Evolutionary conservation across 768 basidiomycete species (phyloP), one percentile per base, ranked within the genome.

Genomic region (Rhodotorula sphaerocarpa): DNA sequence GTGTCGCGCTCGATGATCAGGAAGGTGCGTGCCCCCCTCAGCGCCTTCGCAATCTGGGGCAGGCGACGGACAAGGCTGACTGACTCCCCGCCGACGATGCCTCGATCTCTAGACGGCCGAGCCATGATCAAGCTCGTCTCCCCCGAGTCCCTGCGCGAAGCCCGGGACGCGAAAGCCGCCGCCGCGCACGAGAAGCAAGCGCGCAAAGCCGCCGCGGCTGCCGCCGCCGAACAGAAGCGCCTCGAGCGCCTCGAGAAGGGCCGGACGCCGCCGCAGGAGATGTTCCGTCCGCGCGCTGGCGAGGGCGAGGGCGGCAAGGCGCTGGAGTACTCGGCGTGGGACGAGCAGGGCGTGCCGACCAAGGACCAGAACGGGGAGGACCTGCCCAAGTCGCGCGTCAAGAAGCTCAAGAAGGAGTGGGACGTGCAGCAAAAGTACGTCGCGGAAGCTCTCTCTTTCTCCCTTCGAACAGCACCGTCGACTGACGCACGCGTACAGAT

Each of bases 1-100:
- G 95, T 12, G 89, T 99, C 10, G 91, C 91, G 12, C 78, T 99
- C 39, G 95, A 97, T 74, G 95, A 99, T 78, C 89, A 90, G 77
- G 90, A 92, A 79, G 90, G 90, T 85, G 65, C 54, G 78, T 25
- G 12, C 15, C 27, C 57, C 21, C 39, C 53, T 15, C 42, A 20
- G 4, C n/a, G n/a, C n/a, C n/a, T n/a, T n/a, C n/a, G n/a, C n/a
- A n/a, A n/a, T n/a, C n/a, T n/a, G n/a, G n/a, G n/a, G n/a, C n/a
- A n/a, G n/a, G n/a, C n/a, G n/a, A n/a, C n/a, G n/a, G n/a, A n/a
- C n/a, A n/a, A n/a, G n/a, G n/a, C n/a, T n/a, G n/a, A n/a, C 46
- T 47, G 46, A 59, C 51, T 20, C 30, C 23, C 16, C 15, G 56
- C 21, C 44, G 2, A 6, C 44, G 44, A 21, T n/a, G 16, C 7